These are phyloP conservation scores for Trichoderma hamatum DNA, from an alignment of 2,329 filamentous ascomycete species.

Conservation along the genomic window DNA sequence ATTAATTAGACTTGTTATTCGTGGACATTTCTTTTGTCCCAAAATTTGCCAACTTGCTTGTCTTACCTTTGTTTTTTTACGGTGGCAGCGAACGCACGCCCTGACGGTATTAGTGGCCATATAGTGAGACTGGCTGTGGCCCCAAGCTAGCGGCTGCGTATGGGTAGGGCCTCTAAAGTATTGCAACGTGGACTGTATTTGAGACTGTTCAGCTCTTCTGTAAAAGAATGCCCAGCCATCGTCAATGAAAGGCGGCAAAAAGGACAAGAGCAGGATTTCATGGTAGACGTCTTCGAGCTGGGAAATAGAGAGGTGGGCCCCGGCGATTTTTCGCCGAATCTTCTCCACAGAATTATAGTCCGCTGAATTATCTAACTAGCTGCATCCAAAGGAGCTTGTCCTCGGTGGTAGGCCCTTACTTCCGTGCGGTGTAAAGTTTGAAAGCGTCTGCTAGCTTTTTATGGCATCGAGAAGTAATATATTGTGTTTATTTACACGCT, in stretches of 20 bases:
- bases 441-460: not conserved
- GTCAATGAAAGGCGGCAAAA: not conserved
- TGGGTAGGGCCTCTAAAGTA: not conserved
- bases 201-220: not conserved
- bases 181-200: not conserved
- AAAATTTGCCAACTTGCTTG: not conserved
- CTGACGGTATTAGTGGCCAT: not conserved
- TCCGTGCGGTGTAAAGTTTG: too few species aligned
- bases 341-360: not conserved
- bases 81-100: constrained; percentile 2
- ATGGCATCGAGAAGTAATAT: not conserved
- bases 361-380: not conserved
- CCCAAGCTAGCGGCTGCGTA: not conserved
- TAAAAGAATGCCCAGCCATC: not conserved
- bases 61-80: constrained; percentile 1
- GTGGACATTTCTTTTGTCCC: not conserved
- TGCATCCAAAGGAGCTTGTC: not conserved
- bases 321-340: not conserved
- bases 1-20: not conserved
- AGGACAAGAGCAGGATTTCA: not conserved
- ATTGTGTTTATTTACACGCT: not conserved
- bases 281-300: not conserved
- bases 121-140: not conserved
- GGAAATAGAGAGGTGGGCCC: not conserved
- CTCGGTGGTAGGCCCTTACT: not conserved